Conservation (phyloP, 225 moss, liverwort and hornwort genomes). For the Takakia lepidozioides region DNA sequence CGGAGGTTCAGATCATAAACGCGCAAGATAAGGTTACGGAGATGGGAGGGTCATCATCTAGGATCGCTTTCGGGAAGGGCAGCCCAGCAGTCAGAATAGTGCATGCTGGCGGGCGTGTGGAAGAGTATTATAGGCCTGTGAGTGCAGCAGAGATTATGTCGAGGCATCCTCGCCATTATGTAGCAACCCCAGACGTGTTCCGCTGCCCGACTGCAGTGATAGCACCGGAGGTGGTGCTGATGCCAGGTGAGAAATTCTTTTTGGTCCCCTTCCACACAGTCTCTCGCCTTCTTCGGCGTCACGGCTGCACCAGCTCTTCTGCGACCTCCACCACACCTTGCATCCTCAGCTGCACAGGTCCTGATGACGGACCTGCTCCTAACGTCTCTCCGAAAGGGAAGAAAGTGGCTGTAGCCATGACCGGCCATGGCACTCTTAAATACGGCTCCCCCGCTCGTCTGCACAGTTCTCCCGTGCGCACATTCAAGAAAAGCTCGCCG, state of each 20-base stretch:
- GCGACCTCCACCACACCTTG: slow-evolving; percentile 5
- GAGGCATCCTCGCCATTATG: slow-evolving; percentile 10
- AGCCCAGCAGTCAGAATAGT: slow-evolving; percentile 8
- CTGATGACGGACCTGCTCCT: neutral
- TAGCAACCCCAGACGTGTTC: neutral
- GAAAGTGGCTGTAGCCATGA: no score
- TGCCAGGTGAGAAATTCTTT: slow-evolving; percentile 17
- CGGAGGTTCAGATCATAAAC: no score
- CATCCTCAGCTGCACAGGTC: neutral
- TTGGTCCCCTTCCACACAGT: slow-evolving; percentile 21
- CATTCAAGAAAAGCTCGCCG: no score
- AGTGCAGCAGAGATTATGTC: slow-evolving; percentile 12
- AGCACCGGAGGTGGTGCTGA: slow-evolving; percentile 13
- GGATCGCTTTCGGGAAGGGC: no score
- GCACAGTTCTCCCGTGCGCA: no score
- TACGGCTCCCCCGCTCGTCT: no score
- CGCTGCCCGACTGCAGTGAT: slow-evolving; percentile 1
- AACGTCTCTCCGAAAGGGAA: no score
- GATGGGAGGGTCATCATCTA: neutral
- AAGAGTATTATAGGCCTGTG: slow-evolving; percentile 4
- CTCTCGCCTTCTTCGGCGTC: slow-evolving; percentile 2
- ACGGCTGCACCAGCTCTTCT: slow-evolving; percentile 7
- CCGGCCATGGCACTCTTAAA: no score
- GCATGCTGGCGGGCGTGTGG: slow-evolving; percentile 9
- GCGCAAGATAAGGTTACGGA: no score